A percentile compares a stretch with the other conserved stretches of the same genome.
phyloP scores from a whole-genome alignment of 192 early-diverging fungal species.

The Backusella macrospora region DNA sequence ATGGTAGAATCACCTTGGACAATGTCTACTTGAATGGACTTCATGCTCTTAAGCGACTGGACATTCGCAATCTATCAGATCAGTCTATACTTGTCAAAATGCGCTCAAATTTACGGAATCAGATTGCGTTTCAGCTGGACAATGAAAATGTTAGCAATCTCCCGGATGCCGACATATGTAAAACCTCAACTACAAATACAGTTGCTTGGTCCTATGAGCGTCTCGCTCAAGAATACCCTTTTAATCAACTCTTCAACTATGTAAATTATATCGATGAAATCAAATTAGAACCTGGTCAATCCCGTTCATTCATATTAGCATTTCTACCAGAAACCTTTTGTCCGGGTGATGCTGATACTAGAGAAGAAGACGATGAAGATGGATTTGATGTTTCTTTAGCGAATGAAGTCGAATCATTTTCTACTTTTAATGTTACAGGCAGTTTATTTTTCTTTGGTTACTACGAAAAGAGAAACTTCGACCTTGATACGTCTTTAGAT shows the following conservation, averaged over 20 bases:
- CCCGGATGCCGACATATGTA: constrained; percentile 35
- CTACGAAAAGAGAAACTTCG: constrained; percentile 31
- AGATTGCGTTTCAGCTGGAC: constrained; percentile 82
- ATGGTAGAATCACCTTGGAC: constrained; percentile 65
- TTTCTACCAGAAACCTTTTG: constrained; percentile 66
- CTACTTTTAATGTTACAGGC: constrained; percentile 80
- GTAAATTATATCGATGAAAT: constrained; percentile 81
- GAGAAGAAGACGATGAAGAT: constrained; percentile 30
- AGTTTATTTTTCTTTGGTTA: constrained; percentile 84
- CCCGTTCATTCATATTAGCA: constrained; percentile 75
- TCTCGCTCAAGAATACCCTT: constrained; percentile 56
- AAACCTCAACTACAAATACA: constrained; percentile 58
- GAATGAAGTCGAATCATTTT: constrained; percentile 63
- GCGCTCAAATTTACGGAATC: constrained; percentile 74
- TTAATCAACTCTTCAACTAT: constrained; percentile 94
- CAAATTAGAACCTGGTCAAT: constrained; percentile 63
- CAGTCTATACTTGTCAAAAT: constrained; percentile 68
- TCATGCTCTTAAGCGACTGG: constrained; percentile 73
- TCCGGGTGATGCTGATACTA: constrained; percentile 39
- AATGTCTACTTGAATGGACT: constrained; percentile 85
- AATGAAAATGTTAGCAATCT: constrained; percentile 80
- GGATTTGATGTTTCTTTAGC: constrained; percentile 37
- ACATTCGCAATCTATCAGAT: constrained; percentile 69
- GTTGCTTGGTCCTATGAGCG: constrained; percentile 58
- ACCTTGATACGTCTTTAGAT: background rate